Percentiles rank a stretch among this genome's conserved stretches.
These are phyloP conservation scores for Lasiodiplodia sp. DNA, from an alignment of 2,329 filamentous ascomycete genomes.

Conservation along the genomic window DNA sequence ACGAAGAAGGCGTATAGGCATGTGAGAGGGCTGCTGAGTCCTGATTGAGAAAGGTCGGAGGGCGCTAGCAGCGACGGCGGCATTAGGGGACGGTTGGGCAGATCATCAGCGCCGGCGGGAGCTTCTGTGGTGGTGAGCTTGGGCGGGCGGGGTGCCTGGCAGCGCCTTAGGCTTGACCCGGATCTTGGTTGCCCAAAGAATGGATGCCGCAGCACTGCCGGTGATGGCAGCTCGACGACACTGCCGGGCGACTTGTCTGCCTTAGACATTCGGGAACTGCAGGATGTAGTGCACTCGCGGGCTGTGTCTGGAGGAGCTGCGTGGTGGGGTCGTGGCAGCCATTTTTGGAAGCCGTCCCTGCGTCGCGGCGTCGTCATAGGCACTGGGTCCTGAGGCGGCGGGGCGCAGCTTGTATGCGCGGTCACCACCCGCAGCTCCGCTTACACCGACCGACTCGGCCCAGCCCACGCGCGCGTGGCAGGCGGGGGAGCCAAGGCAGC, in stretches of 20 bases:
- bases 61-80: constrained; percentile 12
- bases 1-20: not conserved
- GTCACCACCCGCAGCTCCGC: not conserved
- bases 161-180: constrained; percentile 15
- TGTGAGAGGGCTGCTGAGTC: not conserved
- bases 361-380: constrained; percentile 20
- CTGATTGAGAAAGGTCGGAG: not conserved
- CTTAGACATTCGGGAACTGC: not conserved
- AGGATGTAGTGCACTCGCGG: not conserved
- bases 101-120: constrained; percentile 3
- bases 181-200: not conserved
- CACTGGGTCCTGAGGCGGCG: constrained; percentile 1
- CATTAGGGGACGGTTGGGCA: not conserved
- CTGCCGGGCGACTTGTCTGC: not conserved
- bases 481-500: not conserved
- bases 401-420: constrained; percentile 16
- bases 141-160: constrained; percentile 9
- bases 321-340: not conserved
- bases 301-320: constrained; percentile 2
- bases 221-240: not conserved
- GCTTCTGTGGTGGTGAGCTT: constrained; percentile 5
- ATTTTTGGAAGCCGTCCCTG: constrained; percentile 3
- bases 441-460: not conserved
- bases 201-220: not conserved
- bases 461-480: not conserved